phyloP scores from a whole-genome alignment of 2,329 filamentous ascomycete species.

The Chaetomium strumarium region DNA sequence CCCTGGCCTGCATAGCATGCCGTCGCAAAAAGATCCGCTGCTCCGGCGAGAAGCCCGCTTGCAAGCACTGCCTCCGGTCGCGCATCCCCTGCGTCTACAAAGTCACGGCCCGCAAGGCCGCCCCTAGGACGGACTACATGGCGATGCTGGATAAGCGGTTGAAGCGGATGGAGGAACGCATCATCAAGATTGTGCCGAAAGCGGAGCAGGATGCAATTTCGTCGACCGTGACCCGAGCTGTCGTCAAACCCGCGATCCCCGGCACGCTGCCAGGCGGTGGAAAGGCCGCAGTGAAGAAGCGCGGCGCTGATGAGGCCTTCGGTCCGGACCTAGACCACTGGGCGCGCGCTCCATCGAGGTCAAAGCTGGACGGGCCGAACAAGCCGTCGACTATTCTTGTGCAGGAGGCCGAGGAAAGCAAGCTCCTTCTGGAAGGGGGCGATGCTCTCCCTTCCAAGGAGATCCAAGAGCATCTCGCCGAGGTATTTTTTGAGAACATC shows the following conservation, averaged over 20 bases:
- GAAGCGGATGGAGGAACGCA: constrained; percentile 95
- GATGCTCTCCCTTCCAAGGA: constrained; percentile 80
- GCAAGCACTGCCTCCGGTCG: constrained; percentile 90
- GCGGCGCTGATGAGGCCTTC: constrained; percentile 82
- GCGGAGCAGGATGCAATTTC: constrained; percentile 64
- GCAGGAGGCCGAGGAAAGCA: constrained; percentile 67
- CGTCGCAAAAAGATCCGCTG: constrained; percentile 96
- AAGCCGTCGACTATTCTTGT: constrained; percentile 50
- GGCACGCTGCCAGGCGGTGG: constrained; percentile 39
- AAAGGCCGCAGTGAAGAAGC: constrained; percentile 66
- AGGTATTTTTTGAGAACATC: constrained; percentile 91
- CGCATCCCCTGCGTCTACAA: constrained; percentile 97
- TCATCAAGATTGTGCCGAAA: constrained; percentile 92
- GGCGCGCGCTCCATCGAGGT: constrained; percentile 56
- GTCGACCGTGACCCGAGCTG: constrained; percentile 65
- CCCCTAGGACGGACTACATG: constrained; percentile 96
- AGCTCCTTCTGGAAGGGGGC: constrained; percentile 71
- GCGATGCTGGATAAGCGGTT: constrained; percentile 94
- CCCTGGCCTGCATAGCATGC: constrained; percentile 91
- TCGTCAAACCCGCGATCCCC: constrained; percentile 73
- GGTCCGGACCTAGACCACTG: constrained; percentile 74
- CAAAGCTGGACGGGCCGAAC: constrained; percentile 41
- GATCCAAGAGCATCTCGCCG: constrained; percentile 85
- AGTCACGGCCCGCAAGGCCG: constrained; percentile 87
- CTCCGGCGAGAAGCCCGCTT: constrained; percentile 94